Evolutionary conservation across 371 early-diverging fungal species (phyloP), one percentile per base, ranked within the genome.

Genomic region (Circinella umbellata): DNA sequence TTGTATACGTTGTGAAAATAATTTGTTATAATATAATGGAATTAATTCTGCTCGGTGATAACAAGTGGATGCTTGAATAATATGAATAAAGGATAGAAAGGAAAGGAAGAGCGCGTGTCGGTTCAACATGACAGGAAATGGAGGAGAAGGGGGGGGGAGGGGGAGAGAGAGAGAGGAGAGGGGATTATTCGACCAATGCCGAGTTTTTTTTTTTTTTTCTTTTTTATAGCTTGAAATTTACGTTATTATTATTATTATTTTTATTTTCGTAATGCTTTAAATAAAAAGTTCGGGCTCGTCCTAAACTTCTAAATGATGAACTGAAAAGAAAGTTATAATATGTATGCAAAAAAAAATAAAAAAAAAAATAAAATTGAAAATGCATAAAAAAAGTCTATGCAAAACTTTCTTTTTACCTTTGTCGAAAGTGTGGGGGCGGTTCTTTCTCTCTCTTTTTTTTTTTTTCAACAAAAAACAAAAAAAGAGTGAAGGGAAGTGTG

Each of bases 1-100:
- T 51, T 72, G 81, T 11, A 74, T 83, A 17, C 72, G 72, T 61
- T 76, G 67, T 35, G 84, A 81, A 42, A 83, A 83, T 17, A 83
- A 51, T 54, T 81, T 83, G 69, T 79, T 80, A 42, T 81, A 79
- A 39, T 76, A 76, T 5, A 83, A 35, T 20, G 81, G 78, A 66
- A 83, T 75, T 20, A 60, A 20, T 7, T 81, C 76, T 17, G 75
- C 81, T 69, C 70, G 71, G 39, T 76, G 68, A 62, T 73, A 80
- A 14, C 51, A 51, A 11, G 59, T 18, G 8, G n/a, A 35, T 49
- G 68, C 9, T 49, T 20, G 36, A n/a, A 61, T 27, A 49, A 59
- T 42, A n/a, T 27, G 61, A 35, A 6, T 60, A 53, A 62, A 62
- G 69, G 17, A 54, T 27, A 46, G 36, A 54, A 51, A n/a, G 51